A percentile compares a stretch with the other conserved stretches of the same genome.
These are phyloP conservation scores for Gossypium thurberi DNA, from an alignment of 345 rosid species.

Conservation along the genomic window DNA sequence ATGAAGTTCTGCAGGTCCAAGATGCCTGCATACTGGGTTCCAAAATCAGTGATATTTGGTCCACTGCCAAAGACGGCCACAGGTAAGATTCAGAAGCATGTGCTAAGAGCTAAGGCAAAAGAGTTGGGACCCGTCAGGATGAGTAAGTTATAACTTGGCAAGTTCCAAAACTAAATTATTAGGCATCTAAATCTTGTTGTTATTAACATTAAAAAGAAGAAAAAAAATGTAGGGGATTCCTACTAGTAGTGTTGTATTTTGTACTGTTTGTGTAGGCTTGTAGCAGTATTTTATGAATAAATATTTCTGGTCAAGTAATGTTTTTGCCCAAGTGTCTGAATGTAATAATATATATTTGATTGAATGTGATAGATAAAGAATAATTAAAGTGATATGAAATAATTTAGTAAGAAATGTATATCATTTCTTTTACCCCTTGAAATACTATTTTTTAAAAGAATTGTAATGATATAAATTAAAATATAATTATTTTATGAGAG, in stretches of 20 bases:
- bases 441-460: too few relatives aligned
- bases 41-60: slow-evolving; percentile 74
- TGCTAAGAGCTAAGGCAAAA: slow-evolving; percentile 65
- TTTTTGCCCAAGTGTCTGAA: neutral
- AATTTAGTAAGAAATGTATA: too few relatives aligned
- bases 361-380: too few relatives aligned
- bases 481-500: too few relatives aligned
- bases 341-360: too few relatives aligned
- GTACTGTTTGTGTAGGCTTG: neutral
- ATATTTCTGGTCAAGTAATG: neutral
- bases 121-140: slow-evolving; percentile 62
- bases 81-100: slow-evolving; percentile 85
- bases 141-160: slow-evolving; percentile 43
- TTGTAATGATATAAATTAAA: too few relatives aligned
- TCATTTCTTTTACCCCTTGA: too few relatives aligned
- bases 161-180: neutral
- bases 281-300: neutral
- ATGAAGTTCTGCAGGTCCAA: slow-evolving; percentile 58
- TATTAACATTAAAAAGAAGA: neutral
- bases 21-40: slow-evolving; percentile 85
- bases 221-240: neutral
- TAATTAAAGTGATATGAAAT: too few relatives aligned
- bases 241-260: neutral
- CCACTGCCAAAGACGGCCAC: slow-evolving; percentile 86
- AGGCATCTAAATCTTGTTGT: neutral